These are phyloP conservation scores for Yamadazyma philogaea DNA, from an alignment of 805 yeast genomes.

Conservation along the genomic window DNA sequence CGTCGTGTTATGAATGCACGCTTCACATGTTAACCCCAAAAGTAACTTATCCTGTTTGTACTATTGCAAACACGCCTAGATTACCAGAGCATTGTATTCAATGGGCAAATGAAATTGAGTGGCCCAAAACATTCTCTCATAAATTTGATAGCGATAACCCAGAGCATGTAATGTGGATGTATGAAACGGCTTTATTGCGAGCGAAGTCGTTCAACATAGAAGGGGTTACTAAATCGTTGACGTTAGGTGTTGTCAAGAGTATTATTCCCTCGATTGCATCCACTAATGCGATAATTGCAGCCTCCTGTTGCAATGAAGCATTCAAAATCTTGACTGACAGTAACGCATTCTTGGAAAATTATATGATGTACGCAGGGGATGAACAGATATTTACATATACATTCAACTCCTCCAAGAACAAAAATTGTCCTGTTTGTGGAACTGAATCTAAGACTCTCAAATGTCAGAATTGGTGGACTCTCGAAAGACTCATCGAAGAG, in stretches of 20 bases:
- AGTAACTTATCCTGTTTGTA: slow-evolving; percentile 81
- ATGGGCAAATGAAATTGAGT: slow-evolving; percentile 75
- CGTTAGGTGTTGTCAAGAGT: slow-evolving; percentile 85
- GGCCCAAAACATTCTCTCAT: slow-evolving; percentile 55
- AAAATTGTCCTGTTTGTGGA: slow-evolving; percentile 79
- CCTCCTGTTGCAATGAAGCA: slow-evolving; percentile 82
- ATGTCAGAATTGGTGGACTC: slow-evolving; percentile 31
- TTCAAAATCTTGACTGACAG: slow-evolving; percentile 72
- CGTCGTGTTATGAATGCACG: slow-evolving; percentile 93
- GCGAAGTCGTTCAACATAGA: slow-evolving; percentile 64
- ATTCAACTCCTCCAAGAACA: slow-evolving; percentile 57
- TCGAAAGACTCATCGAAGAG: slow-evolving; percentile 42
- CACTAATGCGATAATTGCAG: slow-evolving; percentile 90
- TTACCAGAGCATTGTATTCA: slow-evolving; percentile 92
- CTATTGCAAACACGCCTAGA: slow-evolving; percentile 92
- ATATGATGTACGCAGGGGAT: slow-evolving; percentile 85
- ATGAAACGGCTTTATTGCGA: slow-evolving; percentile 49
- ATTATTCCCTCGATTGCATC: slow-evolving; percentile 94
- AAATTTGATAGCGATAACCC: slow-evolving; percentile 67
- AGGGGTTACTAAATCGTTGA: slow-evolving; percentile 70
- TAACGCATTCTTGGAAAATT: slow-evolving; percentile 66
- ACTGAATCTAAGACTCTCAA: slow-evolving; percentile 22
- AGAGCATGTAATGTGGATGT: slow-evolving; percentile 64
- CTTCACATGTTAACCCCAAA: slow-evolving; percentile 65
- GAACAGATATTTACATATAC: slow-evolving; percentile 73